Conservation (phyloP, 31 red algal genomes). For the Porphyra umbilicalis region DNA sequence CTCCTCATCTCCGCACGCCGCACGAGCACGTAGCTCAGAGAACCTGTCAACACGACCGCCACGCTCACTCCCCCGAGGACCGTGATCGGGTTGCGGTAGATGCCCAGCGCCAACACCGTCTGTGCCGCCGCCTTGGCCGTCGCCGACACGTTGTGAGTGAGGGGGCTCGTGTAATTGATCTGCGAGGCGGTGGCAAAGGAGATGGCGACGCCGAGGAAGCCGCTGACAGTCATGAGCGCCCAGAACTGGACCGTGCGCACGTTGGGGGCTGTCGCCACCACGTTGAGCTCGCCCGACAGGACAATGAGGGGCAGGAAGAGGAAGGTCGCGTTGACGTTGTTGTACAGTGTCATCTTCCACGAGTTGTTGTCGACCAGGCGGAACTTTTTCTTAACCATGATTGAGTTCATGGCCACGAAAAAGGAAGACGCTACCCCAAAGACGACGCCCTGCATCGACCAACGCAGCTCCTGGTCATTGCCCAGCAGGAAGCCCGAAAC, state of each 20-base stretch:
- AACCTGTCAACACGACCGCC: constrained; percentile 67
- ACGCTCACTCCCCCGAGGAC: constrained; percentile 71
- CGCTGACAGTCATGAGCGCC: constrained; percentile 69
- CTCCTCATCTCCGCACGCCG: constrained; percentile 76
- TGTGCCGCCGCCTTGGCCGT: constrained; percentile 98
- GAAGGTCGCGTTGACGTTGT: constrained; percentile 82
- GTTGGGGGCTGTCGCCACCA: constrained; percentile 38
- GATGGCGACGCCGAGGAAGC: constrained; percentile 88
- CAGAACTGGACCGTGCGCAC: constrained; percentile 62
- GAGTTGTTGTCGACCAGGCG: constrained; percentile 91
- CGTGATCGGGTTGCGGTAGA: constrained; percentile 89
- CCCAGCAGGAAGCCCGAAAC: constrained; percentile 74
- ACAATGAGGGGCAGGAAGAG: constrained; percentile 94
- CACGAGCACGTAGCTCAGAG: constrained; percentile 79
- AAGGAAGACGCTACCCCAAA: constrained; percentile 81
- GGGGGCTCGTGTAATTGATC: constrained; percentile 96
- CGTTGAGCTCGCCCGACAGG: constrained; percentile 44
- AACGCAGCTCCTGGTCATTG: constrained; percentile 84
- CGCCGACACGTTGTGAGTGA: constrained; percentile 95
- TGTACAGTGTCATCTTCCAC: constrained; percentile 96
- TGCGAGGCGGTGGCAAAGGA: constrained; percentile 84
- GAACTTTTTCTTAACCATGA: constrained; percentile 95
- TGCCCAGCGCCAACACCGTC: constrained; percentile 68
- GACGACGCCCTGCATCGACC: constrained; percentile 83
- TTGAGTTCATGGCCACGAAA: constrained; percentile 96